phyloP scores from a whole-genome alignment of 768 basidiomycete species.

The Russula brevipes region DNA sequence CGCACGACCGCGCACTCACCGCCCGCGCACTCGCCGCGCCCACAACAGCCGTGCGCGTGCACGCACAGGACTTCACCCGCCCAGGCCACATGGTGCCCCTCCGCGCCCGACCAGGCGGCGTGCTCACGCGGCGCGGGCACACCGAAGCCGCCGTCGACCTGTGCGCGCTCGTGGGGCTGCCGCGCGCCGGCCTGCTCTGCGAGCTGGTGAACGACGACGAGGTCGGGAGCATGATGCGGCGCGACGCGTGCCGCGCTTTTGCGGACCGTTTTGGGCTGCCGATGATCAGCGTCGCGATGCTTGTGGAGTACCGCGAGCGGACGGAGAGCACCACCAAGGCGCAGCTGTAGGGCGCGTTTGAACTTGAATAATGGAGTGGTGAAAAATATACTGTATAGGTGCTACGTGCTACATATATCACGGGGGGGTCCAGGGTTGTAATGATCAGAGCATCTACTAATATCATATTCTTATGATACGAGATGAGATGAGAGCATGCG shows the following conservation, averaged over 20 bases:
- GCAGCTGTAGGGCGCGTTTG: background rate
- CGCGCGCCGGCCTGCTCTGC: conserved; percentile 78
- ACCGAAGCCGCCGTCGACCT: conserved; percentile 90
- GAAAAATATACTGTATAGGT: background rate
- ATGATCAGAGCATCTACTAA: background rate
- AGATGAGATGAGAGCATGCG: background rate
- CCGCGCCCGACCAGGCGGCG: conserved; percentile 79
- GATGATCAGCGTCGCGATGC: conserved; percentile 91
- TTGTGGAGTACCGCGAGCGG: conserved; percentile 42
- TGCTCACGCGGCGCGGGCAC: conserved; percentile 84
- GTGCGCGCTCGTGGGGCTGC: conserved; percentile 66
- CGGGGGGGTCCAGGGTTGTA: background rate
- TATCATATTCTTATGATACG: background rate
- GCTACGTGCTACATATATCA: background rate
- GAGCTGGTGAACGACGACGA: conserved; percentile 93
- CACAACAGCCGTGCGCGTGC: conserved; percentile 28
- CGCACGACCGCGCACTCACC: conserved; percentile 88
- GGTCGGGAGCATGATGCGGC: conserved; percentile 85
- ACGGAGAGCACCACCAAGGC: conserved; percentile 6
- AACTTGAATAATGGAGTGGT: background rate
- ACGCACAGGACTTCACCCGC: conserved; percentile 71
- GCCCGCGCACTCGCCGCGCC: conserved; percentile 74
- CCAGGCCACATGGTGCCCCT: conserved; percentile 96
- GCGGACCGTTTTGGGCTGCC: conserved; percentile 86
- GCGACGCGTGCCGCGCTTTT: conserved; percentile 89